phyloP scores from a whole-genome alignment of 495 filamentous ascomycete species.

The Chlorociboria aeruginascens region DNA sequence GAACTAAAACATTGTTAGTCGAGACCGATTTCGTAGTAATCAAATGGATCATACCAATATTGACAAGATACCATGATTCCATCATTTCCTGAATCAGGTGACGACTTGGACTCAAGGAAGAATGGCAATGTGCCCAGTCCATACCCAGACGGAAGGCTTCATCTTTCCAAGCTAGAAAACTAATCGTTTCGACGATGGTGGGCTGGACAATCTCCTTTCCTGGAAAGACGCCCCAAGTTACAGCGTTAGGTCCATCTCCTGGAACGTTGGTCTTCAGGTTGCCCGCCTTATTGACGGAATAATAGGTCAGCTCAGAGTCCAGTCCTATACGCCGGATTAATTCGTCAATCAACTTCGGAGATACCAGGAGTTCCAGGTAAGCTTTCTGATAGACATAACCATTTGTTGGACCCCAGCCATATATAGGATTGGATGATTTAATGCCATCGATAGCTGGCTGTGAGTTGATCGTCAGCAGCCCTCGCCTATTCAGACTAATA shows the following conservation, averaged over 20 bases:
- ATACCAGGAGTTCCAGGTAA: constrained; percentile 84
- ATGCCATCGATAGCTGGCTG: constrained; percentile 93
- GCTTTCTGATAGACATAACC: constrained; percentile 99
- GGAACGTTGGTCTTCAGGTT: constrained; percentile 75
- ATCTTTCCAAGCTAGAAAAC: constrained; percentile 98
- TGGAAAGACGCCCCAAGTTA: constrained; percentile 98
- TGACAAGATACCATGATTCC: constrained; percentile 85
- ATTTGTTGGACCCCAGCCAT: constrained; percentile 90
- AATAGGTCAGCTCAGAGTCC: constrained; percentile 78
- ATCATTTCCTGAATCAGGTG: constrained; percentile 71
- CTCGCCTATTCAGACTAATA: constrained; percentile 69
- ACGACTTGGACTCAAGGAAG: constrained; percentile 65
- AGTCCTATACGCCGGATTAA: constrained; percentile 68
- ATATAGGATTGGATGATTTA: constrained; percentile 71
- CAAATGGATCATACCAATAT: constrained; percentile 61
- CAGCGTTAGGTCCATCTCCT: constrained; percentile 80
- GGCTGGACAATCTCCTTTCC: constrained; percentile 98
- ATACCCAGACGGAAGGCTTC: constrained; percentile 87
- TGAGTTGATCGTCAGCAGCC: constrained; percentile 92
- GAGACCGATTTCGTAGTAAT: neutral
- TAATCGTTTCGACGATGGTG: constrained; percentile 96
- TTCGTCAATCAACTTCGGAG: constrained; percentile 65
- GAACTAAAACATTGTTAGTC: constrained; percentile 41
- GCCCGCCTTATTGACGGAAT: constrained; percentile 73
- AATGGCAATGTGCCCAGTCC: constrained; percentile 89